Base-by-base conservation (phyloP, 352 stramenopile species). In the Pythium sp. region DNA sequence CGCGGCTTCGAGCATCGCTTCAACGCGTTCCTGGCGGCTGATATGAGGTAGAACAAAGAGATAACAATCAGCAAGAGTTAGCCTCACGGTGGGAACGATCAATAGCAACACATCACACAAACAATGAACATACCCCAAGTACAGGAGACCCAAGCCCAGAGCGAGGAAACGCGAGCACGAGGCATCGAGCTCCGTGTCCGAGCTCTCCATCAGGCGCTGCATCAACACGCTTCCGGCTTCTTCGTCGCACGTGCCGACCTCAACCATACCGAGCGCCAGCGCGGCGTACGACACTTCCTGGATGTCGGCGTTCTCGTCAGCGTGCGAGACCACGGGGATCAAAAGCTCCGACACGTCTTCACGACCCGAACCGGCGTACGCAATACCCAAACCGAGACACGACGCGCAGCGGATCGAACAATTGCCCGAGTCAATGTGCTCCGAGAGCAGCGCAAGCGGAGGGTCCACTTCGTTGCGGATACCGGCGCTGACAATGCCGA, bases 291-390 rank as follows among this genome's bases (percentile, higher is more conserved):
- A 87, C 7, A 97, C 92, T 58, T 94, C 92, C 68, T 97, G 87
- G 58, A 93, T 96, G 61, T 98, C 94, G 60, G 98, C 95, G 69
- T 97, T 96, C 54, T 95, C 87, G 20, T 95, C 87, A 24, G 86
- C 86, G 68, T 94, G 84, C 53, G 86, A 91, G 5, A 99, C 94
- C 14, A 99, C 83, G 0, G 97, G 95, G 64, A 98, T 90, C 12
- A 99, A 80, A 22, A 99, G 69, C 77, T 99, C 97, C 54, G 97
- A 95, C 5, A 99, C 96, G 79, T 99, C 97, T 76, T 99, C 97
- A 65, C 97, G 89, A 11, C 89, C 93, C 36, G 93, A 97, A 22
- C 97, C 98, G 5, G 97, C 97, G 77, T 99, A 99, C 5, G 97
- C 97, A 75, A 99, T 98, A 49, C 97, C 98, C 49, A 99, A 84